A percentile compares a stretch with the other conserved stretches of the same genome.
These are phyloP conservation scores for Fonsecaea monophora DNA, from an alignment of 2,329 filamentous ascomycete species.

Conservation along the genomic window DNA sequence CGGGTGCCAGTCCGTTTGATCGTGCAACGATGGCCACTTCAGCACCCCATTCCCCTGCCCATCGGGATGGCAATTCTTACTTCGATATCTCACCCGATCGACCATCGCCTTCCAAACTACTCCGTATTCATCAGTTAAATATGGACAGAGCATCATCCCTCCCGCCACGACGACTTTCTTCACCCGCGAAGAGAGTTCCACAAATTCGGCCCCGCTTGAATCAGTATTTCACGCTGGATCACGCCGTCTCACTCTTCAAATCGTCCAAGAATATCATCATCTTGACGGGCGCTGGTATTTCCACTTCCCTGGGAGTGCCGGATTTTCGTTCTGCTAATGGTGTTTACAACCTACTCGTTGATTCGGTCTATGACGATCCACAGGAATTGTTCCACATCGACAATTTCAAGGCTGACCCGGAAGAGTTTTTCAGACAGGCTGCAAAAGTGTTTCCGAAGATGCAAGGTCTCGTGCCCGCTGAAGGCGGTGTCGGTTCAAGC, in stretches of 20 bases:
- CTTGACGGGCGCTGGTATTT: conserved; percentile 94
- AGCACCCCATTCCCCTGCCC: conserved; percentile 30
- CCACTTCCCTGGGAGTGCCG: conserved; percentile 93
- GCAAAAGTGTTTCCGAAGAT: conserved; percentile 80
- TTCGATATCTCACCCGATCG: conserved; percentile 25
- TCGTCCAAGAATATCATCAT: conserved; percentile 85
- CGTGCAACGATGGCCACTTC: conserved; percentile 30
- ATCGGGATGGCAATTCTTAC: conserved; percentile 24
- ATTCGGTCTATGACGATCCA: conserved; percentile 79
- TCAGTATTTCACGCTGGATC: conserved; percentile 83
- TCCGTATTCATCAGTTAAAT: conserved; percentile 27
- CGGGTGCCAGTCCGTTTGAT: background rate
- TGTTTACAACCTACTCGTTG: conserved; percentile 58
- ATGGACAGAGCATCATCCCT: conserved; percentile 31
- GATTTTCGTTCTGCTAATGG: conserved; percentile 95
- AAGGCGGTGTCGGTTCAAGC: conserved; percentile 6
- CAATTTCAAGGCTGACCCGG: conserved; percentile 83
- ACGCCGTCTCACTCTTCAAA: conserved; percentile 79
- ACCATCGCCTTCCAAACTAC: conserved; percentile 30
- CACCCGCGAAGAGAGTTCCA: conserved; percentile 25
- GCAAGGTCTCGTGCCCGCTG: conserved; percentile 31
- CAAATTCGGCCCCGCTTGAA: conserved; percentile 35
- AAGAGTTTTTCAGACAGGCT: conserved; percentile 73
- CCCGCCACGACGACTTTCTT: conserved; percentile 30
- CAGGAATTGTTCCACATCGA: conserved; percentile 95